A percentile compares a stretch with the other conserved stretches of the same genome.
Evolutionary conservation across 345 rosid species (phyloP).

Genomic region (Citrus sinensis): DNA sequence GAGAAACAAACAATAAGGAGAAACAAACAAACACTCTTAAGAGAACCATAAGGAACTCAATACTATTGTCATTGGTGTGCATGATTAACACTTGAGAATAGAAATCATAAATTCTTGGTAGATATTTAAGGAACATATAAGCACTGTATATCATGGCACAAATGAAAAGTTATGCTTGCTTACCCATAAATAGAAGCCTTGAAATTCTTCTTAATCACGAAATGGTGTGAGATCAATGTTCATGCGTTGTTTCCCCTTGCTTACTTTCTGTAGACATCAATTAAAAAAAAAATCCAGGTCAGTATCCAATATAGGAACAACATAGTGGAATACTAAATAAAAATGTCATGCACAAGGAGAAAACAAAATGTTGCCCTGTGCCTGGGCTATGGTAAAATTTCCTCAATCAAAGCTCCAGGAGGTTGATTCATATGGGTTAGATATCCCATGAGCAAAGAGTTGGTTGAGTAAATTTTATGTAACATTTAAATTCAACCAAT

Average conservation of each 20-base stretch:
- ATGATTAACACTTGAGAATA: no score
- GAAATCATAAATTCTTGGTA: neutral
- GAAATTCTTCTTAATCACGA: slow-evolving; percentile 29
- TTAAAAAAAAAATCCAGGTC: slow-evolving; percentile 1
- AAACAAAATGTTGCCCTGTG: neutral
- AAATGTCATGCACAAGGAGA: neutral
- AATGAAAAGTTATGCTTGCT: slow-evolving; percentile 1
- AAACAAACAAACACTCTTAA: no score
- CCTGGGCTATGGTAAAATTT: neutral
- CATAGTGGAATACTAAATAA: neutral
- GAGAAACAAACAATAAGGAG: no score
- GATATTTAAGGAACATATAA: neutral
- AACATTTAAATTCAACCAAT: neutral
- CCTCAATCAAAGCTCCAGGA: neutral
- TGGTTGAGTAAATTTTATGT: neutral
- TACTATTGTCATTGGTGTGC: no score
- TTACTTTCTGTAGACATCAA: slow-evolving; percentile 50
- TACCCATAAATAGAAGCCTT: slow-evolving; percentile 5
- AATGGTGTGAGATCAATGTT: slow-evolving; percentile 85
- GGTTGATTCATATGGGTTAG: neutral
- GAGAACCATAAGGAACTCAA: neutral
- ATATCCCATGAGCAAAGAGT: neutral
- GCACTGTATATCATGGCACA: neutral
- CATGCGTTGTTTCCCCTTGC: slow-evolving; percentile 75
- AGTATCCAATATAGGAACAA: neutral